phyloP scores from a whole-genome alignment of 805 yeast genomes.

The Hanseniaspora mollemarum region DNA sequence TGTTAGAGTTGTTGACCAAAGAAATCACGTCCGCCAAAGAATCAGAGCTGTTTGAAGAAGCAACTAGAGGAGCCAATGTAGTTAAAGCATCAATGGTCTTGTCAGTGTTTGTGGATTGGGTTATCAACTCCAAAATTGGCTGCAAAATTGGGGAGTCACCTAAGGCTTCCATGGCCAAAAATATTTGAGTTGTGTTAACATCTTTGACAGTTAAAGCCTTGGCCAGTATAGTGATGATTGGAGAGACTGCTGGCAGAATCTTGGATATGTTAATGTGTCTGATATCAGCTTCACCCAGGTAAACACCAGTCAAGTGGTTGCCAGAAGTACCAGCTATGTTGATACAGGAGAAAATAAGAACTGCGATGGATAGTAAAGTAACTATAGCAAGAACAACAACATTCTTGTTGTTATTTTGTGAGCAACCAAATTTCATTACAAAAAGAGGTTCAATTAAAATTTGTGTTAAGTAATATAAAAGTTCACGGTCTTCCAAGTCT shows the following conservation, averaged over 20 bases:
- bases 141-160: constrained; percentile 25
- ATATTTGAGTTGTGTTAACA: constrained; percentile 19
- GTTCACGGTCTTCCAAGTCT: not conserved
- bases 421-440: not conserved
- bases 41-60: constrained; percentile 12
- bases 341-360: constrained; percentile 25
- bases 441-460: no score
- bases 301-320: constrained; percentile 26
- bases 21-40: constrained; percentile 8
- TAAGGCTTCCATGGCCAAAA: constrained; percentile 23
- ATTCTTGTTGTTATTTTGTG: not conserved
- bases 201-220: constrained; percentile 24
- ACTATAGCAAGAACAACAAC: constrained; percentile 15
- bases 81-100: constrained; percentile 24
- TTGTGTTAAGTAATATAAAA: not conserved
- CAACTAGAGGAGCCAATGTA: constrained; percentile 25
- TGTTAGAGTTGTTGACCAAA: constrained; percentile 15
- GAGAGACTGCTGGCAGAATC: constrained; percentile 26
- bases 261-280: constrained; percentile 28
- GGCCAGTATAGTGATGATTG: constrained; percentile 25
- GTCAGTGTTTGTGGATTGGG: constrained; percentile 22
- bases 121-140: constrained; percentile 26
- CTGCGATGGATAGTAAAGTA: constrained; percentile 23
- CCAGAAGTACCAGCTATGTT: constrained; percentile 28
- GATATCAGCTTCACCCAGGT: constrained; percentile 28